Evolutionary conservation across 129 eudicot genomes (phyloP).

Genomic region (Flaveria robusta): DNA sequence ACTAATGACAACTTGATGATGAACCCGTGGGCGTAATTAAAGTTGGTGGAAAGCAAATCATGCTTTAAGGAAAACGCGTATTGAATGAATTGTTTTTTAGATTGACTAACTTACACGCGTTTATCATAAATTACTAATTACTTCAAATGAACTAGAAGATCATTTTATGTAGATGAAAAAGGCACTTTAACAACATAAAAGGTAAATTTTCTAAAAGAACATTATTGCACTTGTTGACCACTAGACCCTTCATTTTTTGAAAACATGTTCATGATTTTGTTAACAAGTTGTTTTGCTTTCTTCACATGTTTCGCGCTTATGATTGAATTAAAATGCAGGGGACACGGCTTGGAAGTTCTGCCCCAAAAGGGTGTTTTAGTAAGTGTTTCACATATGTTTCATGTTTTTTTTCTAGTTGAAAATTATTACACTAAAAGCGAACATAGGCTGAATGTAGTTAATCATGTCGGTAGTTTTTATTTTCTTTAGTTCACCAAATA

Average conservation of each 20-base stretch:
- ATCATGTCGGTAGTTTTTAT: background rate
- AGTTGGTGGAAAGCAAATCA: slow-evolving; percentile 32
- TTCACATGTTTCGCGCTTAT: slow-evolving; percentile 7
- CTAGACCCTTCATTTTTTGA: slow-evolving; percentile 9
- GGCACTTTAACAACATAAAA: slow-evolving; percentile 21
- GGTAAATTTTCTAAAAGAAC: background rate
- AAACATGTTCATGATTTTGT: slow-evolving; percentile 15
- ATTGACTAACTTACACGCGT: too few species aligned
- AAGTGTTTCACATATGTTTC: slow-evolving; percentile 40
- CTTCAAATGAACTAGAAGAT: slow-evolving; percentile 5
- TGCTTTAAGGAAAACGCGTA: slow-evolving; percentile 39
- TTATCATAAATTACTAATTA: too few species aligned
- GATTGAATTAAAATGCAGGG: slow-evolving; percentile 64
- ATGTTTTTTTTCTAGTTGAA: background rate
- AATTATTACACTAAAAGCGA: background rate
- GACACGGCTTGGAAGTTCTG: slow-evolving; percentile 98
- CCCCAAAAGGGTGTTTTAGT: slow-evolving; percentile 99
- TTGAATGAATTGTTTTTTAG: background rate
- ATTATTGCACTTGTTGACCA: slow-evolving; percentile 7
- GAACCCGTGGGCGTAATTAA: slow-evolving; percentile 21
- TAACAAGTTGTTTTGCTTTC: slow-evolving; percentile 15
- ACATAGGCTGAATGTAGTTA: background rate
- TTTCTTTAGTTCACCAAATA: background rate
- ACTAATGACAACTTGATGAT: slow-evolving; percentile 33
- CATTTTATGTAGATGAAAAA: slow-evolving; percentile 3